Conservation (phyloP, 1,284 basidiomycete genomes). For the Ustilago cynodontis region DNA sequence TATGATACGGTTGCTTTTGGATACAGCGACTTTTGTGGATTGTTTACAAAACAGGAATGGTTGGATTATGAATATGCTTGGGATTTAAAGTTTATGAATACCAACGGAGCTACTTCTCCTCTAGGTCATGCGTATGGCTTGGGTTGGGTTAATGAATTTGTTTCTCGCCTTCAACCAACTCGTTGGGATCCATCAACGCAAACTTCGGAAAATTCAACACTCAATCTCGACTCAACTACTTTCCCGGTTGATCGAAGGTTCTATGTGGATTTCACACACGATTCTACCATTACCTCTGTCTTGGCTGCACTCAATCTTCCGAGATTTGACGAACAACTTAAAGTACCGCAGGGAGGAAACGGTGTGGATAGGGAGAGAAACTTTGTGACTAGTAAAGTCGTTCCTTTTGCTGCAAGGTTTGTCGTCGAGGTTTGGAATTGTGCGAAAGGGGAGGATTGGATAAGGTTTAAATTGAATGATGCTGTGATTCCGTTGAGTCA, state of each 20-base stretch:
- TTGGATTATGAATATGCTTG: constrained; percentile 83
- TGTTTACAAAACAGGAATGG: constrained; percentile 92
- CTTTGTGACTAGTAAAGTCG: constrained; percentile 56
- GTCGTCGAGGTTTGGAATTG: constrained; percentile 62
- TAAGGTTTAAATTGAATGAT: constrained; percentile 57
- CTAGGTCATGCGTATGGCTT: constrained; percentile 83
- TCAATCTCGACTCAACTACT: constrained; percentile 49
- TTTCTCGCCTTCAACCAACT: constrained; percentile 51
- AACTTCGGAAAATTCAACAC: constrained; percentile 65
- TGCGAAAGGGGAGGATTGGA: not conserved
- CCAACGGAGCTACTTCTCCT: constrained; percentile 83
- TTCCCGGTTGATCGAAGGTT: constrained; percentile 64
- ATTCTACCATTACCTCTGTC: constrained; percentile 62
- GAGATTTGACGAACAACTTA: constrained; percentile 38
- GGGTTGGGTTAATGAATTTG: constrained; percentile 77
- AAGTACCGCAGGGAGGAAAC: constrained; percentile 27
- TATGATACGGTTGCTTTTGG: constrained; percentile 83
- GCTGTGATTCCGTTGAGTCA: constrained; percentile 61
- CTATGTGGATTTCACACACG: constrained; percentile 69
- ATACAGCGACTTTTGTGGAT: constrained; percentile 86
- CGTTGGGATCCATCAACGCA: constrained; percentile 49
- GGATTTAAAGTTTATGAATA: constrained; percentile 72
- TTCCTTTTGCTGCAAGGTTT: constrained; percentile 64
- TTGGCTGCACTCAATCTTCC: constrained; percentile 55
- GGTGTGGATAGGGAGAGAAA: constrained; percentile 25